Evolutionary conservation across 2,329 filamentous ascomycete genomes (phyloP), one percentile per base, ranked within the genome.

Genomic region (Sporothrix pseudoabietina): DNA sequence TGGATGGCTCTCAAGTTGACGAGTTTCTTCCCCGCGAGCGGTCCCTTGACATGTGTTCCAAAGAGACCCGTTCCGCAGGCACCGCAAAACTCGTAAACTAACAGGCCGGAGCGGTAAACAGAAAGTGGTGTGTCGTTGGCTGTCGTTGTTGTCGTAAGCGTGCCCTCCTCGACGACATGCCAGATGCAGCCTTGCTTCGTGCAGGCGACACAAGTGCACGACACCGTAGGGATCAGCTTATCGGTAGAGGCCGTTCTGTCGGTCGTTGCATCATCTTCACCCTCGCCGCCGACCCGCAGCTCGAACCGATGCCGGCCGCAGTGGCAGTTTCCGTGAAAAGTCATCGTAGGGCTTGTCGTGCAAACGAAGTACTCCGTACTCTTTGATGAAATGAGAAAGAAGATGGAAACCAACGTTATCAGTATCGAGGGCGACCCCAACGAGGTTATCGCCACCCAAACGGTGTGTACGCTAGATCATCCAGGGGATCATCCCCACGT

Each of bases 231-330:
- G 10, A 54, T 8, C 7, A 26, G 39, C 0, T 9, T n/a, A 9
- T 44, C 9, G 52, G 52, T 1, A 9, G 52, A 30, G 10, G 52
- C 6, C 2, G 52, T 54, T 8, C 19, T 3, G 4, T 12, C 35
- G 16, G 47, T 14, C 52, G 54, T 39, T 1, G 32, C 55, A 3
- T 70, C 47, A 3, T 0, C 52, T 1, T 61, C 63, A 3, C 1
- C 52, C 3, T 61, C 63, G 32, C 55, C 19, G 54, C 44, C 55
- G 4, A 61, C 69, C 9, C 39, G 26, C 65, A 75, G 41, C 35
- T 72, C 66, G 41, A 75, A 75, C 14, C 75, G 75, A 47, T 75
- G 72, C 19, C 57, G 47, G 1, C 75, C 75, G 8, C 75, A 75
- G 49, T 75, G 75, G 19, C 75, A 75, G 44, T 73, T 75, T 30